Conservation (phyloP, 2,329 filamentous ascomycete species). For the Aphanocladium album region DNA sequence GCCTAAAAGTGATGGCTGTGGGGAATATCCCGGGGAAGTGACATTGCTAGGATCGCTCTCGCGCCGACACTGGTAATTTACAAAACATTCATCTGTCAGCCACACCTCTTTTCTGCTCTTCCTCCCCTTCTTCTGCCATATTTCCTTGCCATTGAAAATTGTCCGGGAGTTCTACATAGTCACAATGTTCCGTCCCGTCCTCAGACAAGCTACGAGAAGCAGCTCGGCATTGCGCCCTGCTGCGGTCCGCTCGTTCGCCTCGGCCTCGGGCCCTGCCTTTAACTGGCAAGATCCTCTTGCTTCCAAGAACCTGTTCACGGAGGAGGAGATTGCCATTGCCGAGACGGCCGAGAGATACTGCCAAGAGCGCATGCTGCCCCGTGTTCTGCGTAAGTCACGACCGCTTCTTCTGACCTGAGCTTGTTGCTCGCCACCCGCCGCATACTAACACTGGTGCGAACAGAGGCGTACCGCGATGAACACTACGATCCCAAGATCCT, state of each 20-base stretch:
- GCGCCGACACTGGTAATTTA: slow-evolving; percentile 3
- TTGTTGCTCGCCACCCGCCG: background rate
- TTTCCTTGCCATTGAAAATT: background rate
- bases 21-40: slow-evolving; percentile 5
- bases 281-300: slow-evolving; percentile 90
- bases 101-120: background rate
- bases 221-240: slow-evolving; percentile 12
- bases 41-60: background rate
- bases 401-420: no score
- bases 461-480: slow-evolving; percentile 81
- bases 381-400: slow-evolving; percentile 67
- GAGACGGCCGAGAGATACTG: slow-evolving; percentile 93
- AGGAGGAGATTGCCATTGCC: slow-evolving; percentile 84
- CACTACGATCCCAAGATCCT: slow-evolving; percentile 81
- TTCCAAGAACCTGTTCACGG: slow-evolving; percentile 70
- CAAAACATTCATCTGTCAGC: slow-evolving; percentile 1
- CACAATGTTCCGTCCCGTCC: slow-evolving; percentile 17
- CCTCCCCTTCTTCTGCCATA: background rate
- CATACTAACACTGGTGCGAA: background rate
- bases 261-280: slow-evolving; percentile 46
- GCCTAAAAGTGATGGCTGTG: background rate
- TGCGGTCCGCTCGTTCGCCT: slow-evolving; percentile 30
- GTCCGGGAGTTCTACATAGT: background rate
- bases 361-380: slow-evolving; percentile 79
- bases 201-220: slow-evolving; percentile 16